These are phyloP conservation scores for Penicillium manginii DNA, from an alignment of 495 filamentous ascomycete species.

Conservation along the genomic window DNA sequence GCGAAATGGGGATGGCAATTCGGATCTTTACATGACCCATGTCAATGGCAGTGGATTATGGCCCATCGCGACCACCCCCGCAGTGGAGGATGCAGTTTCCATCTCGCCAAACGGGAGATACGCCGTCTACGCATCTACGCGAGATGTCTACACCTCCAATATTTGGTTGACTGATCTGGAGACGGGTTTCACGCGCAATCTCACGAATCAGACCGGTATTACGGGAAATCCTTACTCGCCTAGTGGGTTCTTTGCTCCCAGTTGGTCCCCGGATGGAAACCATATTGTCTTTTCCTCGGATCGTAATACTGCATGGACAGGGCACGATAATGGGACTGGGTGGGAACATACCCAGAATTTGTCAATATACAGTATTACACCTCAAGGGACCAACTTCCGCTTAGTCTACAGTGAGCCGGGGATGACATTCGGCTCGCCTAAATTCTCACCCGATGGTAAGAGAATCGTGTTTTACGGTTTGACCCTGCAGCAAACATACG, in stretches of 20 bases:
- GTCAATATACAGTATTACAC: conserved; percentile 14
- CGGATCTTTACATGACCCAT: conserved; percentile 21
- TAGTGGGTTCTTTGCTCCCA: conserved; percentile 26
- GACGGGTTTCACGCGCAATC: conserved; percentile 13
- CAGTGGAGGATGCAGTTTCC: conserved; percentile 18
- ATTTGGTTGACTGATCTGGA: conserved; percentile 21
- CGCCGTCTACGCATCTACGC: conserved; percentile 17
- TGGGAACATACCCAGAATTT: conserved; percentile 23
- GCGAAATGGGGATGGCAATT: conserved; percentile 19
- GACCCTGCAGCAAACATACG: conserved; percentile 14
- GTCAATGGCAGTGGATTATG: conserved; percentile 20
- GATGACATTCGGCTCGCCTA: conserved; percentile 15
- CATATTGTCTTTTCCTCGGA: conserved; percentile 23
- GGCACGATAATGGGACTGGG: conserved; percentile 16
- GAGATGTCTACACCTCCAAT: conserved; percentile 17
- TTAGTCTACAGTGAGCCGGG: conserved; percentile 5
- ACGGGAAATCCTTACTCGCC: conserved; percentile 6
- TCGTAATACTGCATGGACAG: conserved; percentile 23
- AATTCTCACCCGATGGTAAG: conserved; percentile 24
- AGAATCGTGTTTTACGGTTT: conserved; percentile 21
- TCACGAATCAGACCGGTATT: conserved; percentile 18
- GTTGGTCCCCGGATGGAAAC: conserved; percentile 30
- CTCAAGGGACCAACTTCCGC: conserved; percentile 13
- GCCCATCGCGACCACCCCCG: conserved; percentile 12
- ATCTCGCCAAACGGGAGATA: conserved; percentile 14